A percentile compares a stretch with the other conserved stretches of the same genome.
Evolutionary conservation across 768 basidiomycete genomes (phyloP).

Genomic region (Termitomyces sp.): DNA sequence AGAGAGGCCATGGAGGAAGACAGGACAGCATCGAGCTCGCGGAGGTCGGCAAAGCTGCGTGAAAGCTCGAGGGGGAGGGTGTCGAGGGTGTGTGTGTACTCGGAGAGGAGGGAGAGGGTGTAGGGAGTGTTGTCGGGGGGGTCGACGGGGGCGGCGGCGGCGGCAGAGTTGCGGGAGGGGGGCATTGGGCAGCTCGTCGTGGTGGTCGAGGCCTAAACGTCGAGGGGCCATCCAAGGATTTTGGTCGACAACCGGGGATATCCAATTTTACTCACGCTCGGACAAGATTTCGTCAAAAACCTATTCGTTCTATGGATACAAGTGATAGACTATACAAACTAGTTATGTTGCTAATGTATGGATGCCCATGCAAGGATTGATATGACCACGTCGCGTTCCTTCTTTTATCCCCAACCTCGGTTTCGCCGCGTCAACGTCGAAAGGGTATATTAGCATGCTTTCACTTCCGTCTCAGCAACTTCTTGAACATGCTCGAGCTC

Average conservation of each 20-base stretch:
- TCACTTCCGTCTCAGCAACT: conserved; percentile 27
- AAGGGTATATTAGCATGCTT: neutral
- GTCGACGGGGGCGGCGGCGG: conserved; percentile 19
- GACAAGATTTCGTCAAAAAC: conserved; percentile 5
- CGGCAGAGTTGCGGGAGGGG: conserved; percentile 24
- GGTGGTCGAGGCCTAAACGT: neutral
- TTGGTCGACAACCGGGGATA: conserved; percentile 12
- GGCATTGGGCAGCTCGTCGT: conserved; percentile 23
- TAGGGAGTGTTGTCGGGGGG: conserved; percentile 43
- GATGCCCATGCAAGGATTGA: neutral
- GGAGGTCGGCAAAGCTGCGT: conserved; percentile 90
- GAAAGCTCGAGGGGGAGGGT: conserved; percentile 92
- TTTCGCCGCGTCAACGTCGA: too few species aligned
- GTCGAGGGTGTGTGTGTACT: conserved; percentile 91
- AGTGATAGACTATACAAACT: conserved; percentile 14
- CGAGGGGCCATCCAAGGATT: neutral
- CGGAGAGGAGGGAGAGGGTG: conserved; percentile 65
- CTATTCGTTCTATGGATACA: conserved; percentile 8
- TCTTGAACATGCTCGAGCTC: conserved; percentile 29
- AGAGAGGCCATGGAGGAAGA: conserved; percentile 82
- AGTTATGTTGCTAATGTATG: conserved; percentile 10
- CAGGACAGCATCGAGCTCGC: conserved; percentile 97
- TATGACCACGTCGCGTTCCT: conserved; percentile 11
- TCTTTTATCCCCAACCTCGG: neutral
- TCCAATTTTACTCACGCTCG: conserved; percentile 18